Conservation (phyloP, 2,329 filamentous ascomycete genomes). For the Exophiala viscosa region DNA sequence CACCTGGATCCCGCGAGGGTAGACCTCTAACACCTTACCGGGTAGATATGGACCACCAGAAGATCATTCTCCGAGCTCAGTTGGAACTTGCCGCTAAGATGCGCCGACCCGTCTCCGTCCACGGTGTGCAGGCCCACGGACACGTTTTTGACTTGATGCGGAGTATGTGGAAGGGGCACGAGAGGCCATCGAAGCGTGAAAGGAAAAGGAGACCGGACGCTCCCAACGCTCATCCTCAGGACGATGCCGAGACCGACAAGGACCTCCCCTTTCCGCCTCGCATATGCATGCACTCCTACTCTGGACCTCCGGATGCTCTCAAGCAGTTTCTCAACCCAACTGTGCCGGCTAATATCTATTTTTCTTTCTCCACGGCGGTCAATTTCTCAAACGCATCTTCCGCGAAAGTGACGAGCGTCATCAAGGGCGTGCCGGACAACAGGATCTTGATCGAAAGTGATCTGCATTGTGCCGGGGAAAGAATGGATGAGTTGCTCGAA, state of each 20-base stretch:
- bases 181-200: constrained; percentile 52
- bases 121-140: constrained; percentile 63
- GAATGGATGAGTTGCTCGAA: constrained; percentile 75
- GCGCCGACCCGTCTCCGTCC: constrained; percentile 56
- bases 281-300: constrained; percentile 92
- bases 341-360: constrained; percentile 74
- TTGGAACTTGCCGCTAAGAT: constrained; percentile 57
- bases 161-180: constrained; percentile 57
- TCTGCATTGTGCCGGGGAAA: constrained; percentile 72
- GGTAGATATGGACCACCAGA: constrained; percentile 57
- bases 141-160: constrained; percentile 54
- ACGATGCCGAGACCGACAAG: constrained; percentile 27
- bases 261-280: constrained; percentile 73
- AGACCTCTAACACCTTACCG: constrained; percentile 55
- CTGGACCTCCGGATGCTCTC: constrained; percentile 69
- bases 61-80: constrained; percentile 54
- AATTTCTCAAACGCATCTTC: constrained; percentile 62
- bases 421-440: constrained; percentile 71
- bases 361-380: constrained; percentile 81
- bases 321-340: constrained; percentile 71
- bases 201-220: constrained; percentile 35
- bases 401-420: constrained; percentile 60
- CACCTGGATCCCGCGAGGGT: constrained; percentile 59
- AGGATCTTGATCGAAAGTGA: constrained; percentile 86
- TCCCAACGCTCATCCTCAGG: constrained; percentile 32